phyloP scores from a whole-genome alignment of 176 grass and related monocot species.

The Zoysia japonica region DNA sequence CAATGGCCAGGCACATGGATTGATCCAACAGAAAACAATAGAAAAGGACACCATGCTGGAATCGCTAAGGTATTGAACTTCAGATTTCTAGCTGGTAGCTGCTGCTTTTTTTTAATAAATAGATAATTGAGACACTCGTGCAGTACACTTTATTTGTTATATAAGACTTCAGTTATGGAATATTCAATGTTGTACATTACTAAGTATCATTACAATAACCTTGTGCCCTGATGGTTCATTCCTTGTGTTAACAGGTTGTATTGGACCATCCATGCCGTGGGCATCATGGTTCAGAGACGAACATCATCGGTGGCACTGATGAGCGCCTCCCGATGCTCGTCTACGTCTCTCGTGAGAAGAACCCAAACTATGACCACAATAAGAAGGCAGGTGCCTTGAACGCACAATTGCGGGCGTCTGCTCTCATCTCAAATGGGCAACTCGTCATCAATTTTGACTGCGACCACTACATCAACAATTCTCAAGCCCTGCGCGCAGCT shows the following conservation, averaged over 20 bases:
- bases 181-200: not conserved
- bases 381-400: constrained; percentile 50
- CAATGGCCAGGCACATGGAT: constrained; percentile 39
- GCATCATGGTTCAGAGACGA: not conserved
- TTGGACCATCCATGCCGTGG: constrained; percentile 18
- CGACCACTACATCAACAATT: constrained; percentile 53
- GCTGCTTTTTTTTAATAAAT: not conserved
- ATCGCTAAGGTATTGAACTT: constrained; percentile 25
- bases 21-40: constrained; percentile 22
- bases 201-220: not conserved
- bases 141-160: not conserved
- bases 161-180: not conserved
- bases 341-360: constrained; percentile 41
- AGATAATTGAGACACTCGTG: not conserved
- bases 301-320: not conserved
- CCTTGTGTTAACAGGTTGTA: constrained; percentile 33
- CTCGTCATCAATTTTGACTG: constrained; percentile 51
- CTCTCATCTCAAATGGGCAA: constrained; percentile 27
- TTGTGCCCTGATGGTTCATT: not conserved
- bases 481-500: constrained; percentile 27
- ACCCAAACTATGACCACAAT: constrained; percentile 35
- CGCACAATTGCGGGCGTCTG: constrained; percentile 26
- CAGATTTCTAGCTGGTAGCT: not conserved
- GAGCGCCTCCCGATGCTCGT: constrained; percentile 31
- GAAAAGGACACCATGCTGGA: constrained; percentile 32